Evolutionary conservation across 108 stramenopile genomes (phyloP).

Genomic region (Heterococcus sp.): DNA sequence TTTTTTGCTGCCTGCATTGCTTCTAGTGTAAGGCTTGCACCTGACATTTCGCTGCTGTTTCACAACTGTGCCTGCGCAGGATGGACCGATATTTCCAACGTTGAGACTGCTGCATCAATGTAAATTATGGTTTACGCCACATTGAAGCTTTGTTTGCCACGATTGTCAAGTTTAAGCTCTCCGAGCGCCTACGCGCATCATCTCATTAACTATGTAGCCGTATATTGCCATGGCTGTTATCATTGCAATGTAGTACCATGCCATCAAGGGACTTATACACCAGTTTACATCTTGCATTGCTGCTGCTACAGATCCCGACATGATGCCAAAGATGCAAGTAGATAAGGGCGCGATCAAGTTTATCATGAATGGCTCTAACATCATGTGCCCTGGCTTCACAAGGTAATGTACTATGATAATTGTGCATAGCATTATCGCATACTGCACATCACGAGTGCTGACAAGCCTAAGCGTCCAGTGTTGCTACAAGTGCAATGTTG

Average conservation of each 20-base stretch:
- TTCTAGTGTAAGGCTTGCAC: no score
- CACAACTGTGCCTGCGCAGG: no score
- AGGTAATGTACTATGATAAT: constrained; percentile 76
- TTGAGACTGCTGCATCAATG: constrained; percentile 5
- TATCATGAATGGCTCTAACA: constrained; percentile 88
- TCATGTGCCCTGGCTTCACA: constrained; percentile 95
- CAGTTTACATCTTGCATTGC: no score
- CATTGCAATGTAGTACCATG: no score
- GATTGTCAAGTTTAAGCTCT: no score
- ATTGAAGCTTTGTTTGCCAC: no score
- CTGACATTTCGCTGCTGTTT: no score
- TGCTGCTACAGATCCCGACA: constrained; percentile 46
- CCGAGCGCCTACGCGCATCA: no score
- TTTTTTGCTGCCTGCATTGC: not conserved
- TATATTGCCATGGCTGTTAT: no score
- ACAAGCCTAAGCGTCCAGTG: not conserved
- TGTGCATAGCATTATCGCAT: constrained; percentile 51
- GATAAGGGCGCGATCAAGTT: constrained; percentile 89
- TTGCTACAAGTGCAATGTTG: not conserved
- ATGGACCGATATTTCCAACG: not conserved
- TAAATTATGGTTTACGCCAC: not conserved
- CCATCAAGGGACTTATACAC: no score
- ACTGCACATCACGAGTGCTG: not conserved
- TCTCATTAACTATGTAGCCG: no score
- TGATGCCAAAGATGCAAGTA: constrained; percentile 56